Evolutionary conservation across 2,329 filamentous ascomycete genomes (phyloP).

Genomic region (Eutypella sp.): DNA sequence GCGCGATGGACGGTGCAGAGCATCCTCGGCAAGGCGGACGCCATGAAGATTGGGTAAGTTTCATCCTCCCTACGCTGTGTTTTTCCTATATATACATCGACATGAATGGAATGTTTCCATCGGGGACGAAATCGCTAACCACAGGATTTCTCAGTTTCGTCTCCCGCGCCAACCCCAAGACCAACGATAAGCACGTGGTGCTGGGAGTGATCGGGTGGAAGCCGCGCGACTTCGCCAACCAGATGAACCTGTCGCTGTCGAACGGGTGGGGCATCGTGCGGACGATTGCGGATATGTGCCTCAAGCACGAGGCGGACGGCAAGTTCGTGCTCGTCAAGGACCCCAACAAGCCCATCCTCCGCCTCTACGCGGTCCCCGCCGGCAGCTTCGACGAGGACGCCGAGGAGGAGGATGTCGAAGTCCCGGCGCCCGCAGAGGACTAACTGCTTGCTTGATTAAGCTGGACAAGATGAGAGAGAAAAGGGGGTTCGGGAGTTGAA

Average conservation of each 20-base stretch:
- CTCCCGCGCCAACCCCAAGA: constrained; percentile 87
- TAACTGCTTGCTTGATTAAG: constrained; percentile 13
- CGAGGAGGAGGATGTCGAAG: constrained; percentile 61
- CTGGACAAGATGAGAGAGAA: background rate
- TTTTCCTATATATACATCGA: constrained; percentile 14
- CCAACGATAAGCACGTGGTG: constrained; percentile 88
- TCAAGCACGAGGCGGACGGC: constrained; percentile 69
- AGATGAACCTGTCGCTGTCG: constrained; percentile 96
- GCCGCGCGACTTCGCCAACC: constrained; percentile 89
- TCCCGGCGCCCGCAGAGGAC: constrained; percentile 36
- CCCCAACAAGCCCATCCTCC: constrained; percentile 92
- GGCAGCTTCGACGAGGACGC: constrained; percentile 88
- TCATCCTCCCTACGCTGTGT: constrained; percentile 4
- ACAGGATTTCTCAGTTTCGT: constrained; percentile 67
- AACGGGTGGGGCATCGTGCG: constrained; percentile 99
- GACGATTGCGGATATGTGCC: constrained; percentile 92
- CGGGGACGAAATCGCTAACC: constrained; percentile 5
- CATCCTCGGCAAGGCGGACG: constrained; percentile 93
- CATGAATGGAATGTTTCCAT: too few species aligned
- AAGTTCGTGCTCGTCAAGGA: constrained; percentile 84
- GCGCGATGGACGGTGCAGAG: constrained; percentile 96
- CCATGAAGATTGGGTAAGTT: constrained; percentile 93
- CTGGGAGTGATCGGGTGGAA: constrained; percentile 97
- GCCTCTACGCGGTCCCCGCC: constrained; percentile 84
- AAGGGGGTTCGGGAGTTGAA: background rate